Conservation (phyloP, 2,329 filamentous ascomycete species). For the Claviceps monticola region DNA sequence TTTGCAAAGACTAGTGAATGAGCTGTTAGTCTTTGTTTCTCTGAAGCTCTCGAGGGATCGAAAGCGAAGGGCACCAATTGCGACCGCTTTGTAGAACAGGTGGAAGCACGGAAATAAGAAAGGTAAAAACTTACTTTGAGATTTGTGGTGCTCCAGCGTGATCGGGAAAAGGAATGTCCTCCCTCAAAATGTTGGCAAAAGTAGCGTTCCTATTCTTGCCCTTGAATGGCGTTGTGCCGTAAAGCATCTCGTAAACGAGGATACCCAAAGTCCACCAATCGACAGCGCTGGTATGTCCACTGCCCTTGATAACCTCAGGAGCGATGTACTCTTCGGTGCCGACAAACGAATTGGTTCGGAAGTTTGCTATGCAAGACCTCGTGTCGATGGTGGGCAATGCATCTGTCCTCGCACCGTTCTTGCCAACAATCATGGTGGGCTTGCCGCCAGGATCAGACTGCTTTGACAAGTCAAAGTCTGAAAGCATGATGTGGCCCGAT, state of each 20-base stretch:
- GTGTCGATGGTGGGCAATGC: constrained; percentile 95
- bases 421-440: constrained; percentile 93
- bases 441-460: constrained; percentile 93
- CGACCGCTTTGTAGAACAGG: no score
- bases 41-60: neutral
- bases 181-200: constrained; percentile 90
- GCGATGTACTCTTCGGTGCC: constrained; percentile 98
- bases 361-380: constrained; percentile 95
- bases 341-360: constrained; percentile 96
- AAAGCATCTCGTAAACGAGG: constrained; percentile 96
- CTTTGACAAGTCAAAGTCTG: constrained; percentile 96
- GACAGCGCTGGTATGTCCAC: constrained; percentile 93
- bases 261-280: constrained; percentile 99
- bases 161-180: constrained; percentile 93
- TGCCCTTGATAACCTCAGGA: constrained; percentile 96
- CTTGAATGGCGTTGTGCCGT: constrained; percentile 97
- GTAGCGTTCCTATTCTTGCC: constrained; percentile 97
- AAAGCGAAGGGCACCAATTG: no score
- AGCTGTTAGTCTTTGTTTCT: neutral
- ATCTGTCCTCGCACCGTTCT: constrained; percentile 72
- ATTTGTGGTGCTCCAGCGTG: constrained; percentile 71
- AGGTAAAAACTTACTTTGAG: constrained; percentile 63
- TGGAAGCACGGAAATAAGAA: neutral
- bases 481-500: constrained; percentile 99
- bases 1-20: constrained; percentile 67